Conservation (phyloP, 345 rosid genomes). For the Salix caprea region DNA sequence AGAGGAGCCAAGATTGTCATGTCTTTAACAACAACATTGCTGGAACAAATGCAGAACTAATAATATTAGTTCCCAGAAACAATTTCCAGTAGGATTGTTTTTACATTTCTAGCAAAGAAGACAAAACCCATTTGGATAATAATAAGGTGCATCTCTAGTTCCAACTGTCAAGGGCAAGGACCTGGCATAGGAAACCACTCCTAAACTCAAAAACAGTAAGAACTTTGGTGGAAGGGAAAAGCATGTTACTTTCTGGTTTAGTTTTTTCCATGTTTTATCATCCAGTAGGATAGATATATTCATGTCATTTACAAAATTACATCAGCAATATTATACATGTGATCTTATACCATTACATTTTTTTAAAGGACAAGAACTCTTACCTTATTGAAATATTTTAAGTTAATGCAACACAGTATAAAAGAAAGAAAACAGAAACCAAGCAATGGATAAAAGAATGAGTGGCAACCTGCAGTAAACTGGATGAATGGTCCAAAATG, state of each 20-base stretch:
- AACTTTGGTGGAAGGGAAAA: not conserved
- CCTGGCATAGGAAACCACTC: not conserved
- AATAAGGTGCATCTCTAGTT: not conserved
- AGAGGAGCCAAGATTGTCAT: conserved; percentile 93
- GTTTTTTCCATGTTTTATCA: not conserved
- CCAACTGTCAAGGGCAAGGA: not conserved
- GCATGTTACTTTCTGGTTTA: not conserved
- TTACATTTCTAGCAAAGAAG: not conserved
- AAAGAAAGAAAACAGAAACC: not conserved
- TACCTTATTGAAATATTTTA: not conserved
- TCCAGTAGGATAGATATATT: not conserved
- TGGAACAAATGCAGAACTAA: conserved; percentile 27
- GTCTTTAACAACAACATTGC: conserved; percentile 74
- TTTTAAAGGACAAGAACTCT: not conserved
- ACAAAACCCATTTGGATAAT: not conserved
- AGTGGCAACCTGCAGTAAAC: conserved; percentile 76
- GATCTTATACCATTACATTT: not conserved
- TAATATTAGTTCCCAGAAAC: conserved; percentile 6
- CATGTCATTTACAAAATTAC: not conserved
- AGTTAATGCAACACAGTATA: not conserved
- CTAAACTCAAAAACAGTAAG: not conserved
- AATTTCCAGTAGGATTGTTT: not conserved
- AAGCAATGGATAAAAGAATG: not conserved
- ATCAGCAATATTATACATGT: not conserved
- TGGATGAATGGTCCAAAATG: conserved; percentile 97